Evolutionary conservation across 2,329 filamentous ascomycete species (phyloP).

Genomic region (Mycosphaerella sp.): DNA sequence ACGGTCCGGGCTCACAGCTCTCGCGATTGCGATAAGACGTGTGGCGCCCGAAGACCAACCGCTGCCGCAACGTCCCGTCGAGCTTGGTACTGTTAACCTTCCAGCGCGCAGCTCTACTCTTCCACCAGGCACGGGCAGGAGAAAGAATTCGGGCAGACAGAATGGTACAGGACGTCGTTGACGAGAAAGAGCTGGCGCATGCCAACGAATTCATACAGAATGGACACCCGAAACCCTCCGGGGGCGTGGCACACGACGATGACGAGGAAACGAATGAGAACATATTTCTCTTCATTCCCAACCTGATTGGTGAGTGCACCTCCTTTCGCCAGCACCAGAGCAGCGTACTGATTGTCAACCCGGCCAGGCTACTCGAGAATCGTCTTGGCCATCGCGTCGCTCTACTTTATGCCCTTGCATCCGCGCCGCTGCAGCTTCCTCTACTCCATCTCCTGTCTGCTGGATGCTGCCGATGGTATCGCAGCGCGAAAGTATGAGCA

Average conservation of each 20-base stretch:
- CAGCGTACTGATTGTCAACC: constrained; percentile 1
- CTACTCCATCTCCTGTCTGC: constrained; percentile 88
- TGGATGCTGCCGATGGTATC: constrained; percentile 91
- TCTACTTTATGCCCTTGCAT: constrained; percentile 99
- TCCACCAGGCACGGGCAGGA: neutral
- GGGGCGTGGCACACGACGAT: constrained; percentile 8
- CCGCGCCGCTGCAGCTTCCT: constrained; percentile 88
- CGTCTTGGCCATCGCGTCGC: constrained; percentile 68
- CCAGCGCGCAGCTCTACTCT: neutral
- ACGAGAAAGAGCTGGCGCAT: constrained; percentile 17
- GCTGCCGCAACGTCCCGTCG: neutral
- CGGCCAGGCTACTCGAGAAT: constrained; percentile 45
- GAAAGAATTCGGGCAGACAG: neutral
- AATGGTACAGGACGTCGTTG: constrained; percentile 23
- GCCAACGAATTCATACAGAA: constrained; percentile 20
- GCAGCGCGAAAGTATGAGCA: constrained; percentile 85
- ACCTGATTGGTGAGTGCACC: constrained; percentile 43
- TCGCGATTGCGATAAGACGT: neutral
- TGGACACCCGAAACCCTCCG: constrained; percentile 18
- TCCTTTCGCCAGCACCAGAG: neutral
- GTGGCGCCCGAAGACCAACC: neutral
- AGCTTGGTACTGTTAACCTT: neutral
- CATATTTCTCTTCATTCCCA: constrained; percentile 50
- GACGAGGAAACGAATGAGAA: constrained; percentile 40
- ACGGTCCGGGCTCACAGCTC: neutral